Conservation (phyloP, 2,329 filamentous ascomycete species). For the Myriosclerotinia scirpicola region DNA sequence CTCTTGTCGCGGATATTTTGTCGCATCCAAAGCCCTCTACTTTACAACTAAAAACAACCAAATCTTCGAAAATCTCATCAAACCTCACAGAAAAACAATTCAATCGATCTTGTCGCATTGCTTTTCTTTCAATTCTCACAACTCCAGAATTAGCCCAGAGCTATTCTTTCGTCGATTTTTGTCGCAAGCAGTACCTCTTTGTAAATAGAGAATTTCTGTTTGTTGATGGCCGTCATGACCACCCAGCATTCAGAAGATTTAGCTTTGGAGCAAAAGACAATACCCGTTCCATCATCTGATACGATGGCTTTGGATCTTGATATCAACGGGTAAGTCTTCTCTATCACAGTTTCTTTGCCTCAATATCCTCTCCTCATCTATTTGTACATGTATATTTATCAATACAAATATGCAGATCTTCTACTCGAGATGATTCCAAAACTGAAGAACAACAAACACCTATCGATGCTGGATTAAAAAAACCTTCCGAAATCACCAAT, state of each 20-base stretch:
- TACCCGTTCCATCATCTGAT: slow-evolving; percentile 48
- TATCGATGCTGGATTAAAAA: slow-evolving; percentile 16
- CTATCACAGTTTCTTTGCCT: slow-evolving; percentile 34
- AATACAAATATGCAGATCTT: slow-evolving; percentile 39
- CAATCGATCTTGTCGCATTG: slow-evolving; percentile 15
- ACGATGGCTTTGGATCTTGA: slow-evolving; percentile 54
- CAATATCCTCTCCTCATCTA: slow-evolving; percentile 31
- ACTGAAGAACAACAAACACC: slow-evolving; percentile 20
- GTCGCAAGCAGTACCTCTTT: slow-evolving; percentile 28
- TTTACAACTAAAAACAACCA: neutral
- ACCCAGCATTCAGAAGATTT: slow-evolving; percentile 43
- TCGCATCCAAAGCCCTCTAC: neutral
- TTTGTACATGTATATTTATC: slow-evolving; percentile 40
- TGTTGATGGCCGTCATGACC: slow-evolving; percentile 55
- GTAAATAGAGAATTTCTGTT: slow-evolving; percentile 32
- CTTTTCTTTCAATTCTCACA: neutral
- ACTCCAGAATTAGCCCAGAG: neutral
- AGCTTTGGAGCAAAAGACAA: slow-evolving; percentile 52
- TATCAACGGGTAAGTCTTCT: slow-evolving; percentile 59
- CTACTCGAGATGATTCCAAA: slow-evolving; percentile 37
- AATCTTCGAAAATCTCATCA: neutral
- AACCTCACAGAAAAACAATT: neutral
- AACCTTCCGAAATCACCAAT: slow-evolving; percentile 4
- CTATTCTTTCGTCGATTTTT: slow-evolving; percentile 1
- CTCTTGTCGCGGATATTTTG: slow-evolving; percentile 9